phyloP scores from a whole-genome alignment of 1,139 yeast species.

The Geotrichum klebahnii region DNA sequence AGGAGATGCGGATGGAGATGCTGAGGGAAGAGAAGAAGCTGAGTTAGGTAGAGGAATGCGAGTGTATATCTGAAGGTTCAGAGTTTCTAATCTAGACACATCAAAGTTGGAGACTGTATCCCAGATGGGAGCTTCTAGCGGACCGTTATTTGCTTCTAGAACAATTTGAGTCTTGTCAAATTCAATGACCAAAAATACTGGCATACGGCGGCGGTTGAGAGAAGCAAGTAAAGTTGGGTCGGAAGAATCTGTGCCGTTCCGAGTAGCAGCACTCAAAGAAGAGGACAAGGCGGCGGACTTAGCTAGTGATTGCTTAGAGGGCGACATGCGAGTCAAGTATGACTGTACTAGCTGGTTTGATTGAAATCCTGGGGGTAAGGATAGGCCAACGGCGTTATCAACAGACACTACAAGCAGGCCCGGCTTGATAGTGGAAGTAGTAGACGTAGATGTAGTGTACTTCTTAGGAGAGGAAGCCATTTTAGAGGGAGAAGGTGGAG shows the following conservation, averaged over 20 bases:
- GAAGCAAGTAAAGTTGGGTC: slow-evolving; percentile 7
- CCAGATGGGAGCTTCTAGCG: slow-evolving; percentile 63
- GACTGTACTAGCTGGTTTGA: slow-evolving; percentile 20
- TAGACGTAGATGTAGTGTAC: neutral
- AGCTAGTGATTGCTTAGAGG: slow-evolving; percentile 8
- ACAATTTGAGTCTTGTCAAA: slow-evolving; percentile 64
- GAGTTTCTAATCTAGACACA: slow-evolving; percentile 61
- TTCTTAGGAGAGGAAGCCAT: neutral
- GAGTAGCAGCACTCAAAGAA: slow-evolving; percentile 3
- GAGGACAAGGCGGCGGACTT: slow-evolving; percentile 17
- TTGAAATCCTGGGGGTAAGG: slow-evolving; percentile 52
- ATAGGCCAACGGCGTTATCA: slow-evolving; percentile 56
- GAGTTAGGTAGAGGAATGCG: slow-evolving; percentile 50
- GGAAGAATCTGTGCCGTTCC: neutral
- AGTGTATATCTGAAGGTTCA: slow-evolving; percentile 69
- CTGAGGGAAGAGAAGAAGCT: slow-evolving; percentile 1
- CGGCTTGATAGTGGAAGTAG: slow-evolving; percentile 46
- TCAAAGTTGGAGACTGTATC: slow-evolving; percentile 89
- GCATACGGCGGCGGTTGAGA: slow-evolving; percentile 29
- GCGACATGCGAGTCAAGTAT: slow-evolving; percentile 23
- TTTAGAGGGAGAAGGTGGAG: neutral
- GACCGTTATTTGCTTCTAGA: slow-evolving; percentile 75
- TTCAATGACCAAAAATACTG: slow-evolving; percentile 43
- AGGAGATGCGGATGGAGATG: neutral
- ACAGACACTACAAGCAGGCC: slow-evolving; percentile 70